Percentiles rank a stretch among this genome's conserved stretches.
phyloP scores from a whole-genome alignment of 2,329 filamentous ascomycete genomes.

The Xylaria sp. region DNA sequence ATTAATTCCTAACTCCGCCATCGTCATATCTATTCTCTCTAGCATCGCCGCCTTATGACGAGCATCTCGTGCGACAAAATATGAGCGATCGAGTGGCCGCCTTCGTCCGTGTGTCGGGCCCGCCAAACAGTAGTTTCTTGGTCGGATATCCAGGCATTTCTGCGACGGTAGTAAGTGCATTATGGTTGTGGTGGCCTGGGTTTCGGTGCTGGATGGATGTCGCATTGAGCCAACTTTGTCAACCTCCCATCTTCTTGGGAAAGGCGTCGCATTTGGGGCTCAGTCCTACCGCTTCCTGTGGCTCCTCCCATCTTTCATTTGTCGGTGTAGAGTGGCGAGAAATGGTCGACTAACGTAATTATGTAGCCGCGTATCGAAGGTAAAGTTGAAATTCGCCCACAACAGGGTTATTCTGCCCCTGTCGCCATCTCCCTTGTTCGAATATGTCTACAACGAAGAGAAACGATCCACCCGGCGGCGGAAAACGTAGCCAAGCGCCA shows the following conservation, averaged over 20 bases:
- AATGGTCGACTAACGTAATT: conserved; percentile 24
- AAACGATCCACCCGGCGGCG: conserved; percentile 95
- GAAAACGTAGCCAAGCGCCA: conserved; percentile 94
- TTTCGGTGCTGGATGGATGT: conserved; percentile 21
- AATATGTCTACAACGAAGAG: conserved; percentile 90
- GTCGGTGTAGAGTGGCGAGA: neutral
- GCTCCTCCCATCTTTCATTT: neutral
- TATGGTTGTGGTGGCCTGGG: conserved; percentile 11
- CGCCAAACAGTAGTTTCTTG: conserved; percentile 95
- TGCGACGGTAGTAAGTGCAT: conserved; percentile 84
- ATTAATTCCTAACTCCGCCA: conserved; percentile 33
- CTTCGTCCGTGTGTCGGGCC: conserved; percentile 95
- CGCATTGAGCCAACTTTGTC: conserved; percentile 1
- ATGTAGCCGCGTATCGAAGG: conserved; percentile 92
- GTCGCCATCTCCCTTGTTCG: conserved; percentile 92
- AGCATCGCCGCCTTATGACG: conserved; percentile 39
- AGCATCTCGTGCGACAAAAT: conserved; percentile 35
- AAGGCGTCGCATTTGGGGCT: conserved; percentile 17
- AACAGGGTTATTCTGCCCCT: conserved; percentile 84
- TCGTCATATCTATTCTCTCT: conserved; percentile 33
- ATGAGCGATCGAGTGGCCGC: conserved; percentile 69
- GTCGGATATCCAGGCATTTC: conserved; percentile 98
- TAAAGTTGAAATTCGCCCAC: conserved; percentile 94
- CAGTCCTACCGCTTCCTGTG: neutral
- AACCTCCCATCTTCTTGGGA: conserved; percentile 24